Base-by-base conservation (phyloP, 2,329 filamentous ascomycete species). In the Phyllosticta citrichinensis region DNA sequence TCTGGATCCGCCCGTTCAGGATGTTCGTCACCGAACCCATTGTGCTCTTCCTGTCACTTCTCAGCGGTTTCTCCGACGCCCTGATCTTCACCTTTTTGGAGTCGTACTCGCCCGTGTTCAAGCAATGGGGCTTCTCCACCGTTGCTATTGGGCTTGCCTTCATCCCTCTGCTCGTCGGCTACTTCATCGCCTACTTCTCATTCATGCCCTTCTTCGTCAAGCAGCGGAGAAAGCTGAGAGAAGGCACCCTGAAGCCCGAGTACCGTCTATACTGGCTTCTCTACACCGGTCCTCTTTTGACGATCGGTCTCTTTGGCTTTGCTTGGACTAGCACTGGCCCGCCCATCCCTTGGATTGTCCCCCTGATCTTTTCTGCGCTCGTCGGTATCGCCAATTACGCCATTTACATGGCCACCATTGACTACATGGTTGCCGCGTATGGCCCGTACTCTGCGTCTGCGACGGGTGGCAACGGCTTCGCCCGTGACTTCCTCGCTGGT, bases 81-180 rank as follows among this genome's bases (percentile, higher is more conserved):
- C 80, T 91, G 3, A 89, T 90, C 73, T 91, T 90, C 76, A 88
- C 87, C 73, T 88, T 87, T 69, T 83, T 90, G 57, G 85, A 89
- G 69, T 87, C 83, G 0, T 89, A 89, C 66, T 73, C 75, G 1
- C 77, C 87, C 1, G 86, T 90, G 1, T 88, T 88, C 67, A 73
- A 76, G 17, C 84, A 89, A 67, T 90, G 85, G 85, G 70, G 73
- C 20, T 89, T 89, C 64, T 74, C 74, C 30, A 78, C 80, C 8
- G 72, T 85, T 2, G 73, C 79, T 9, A 74, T 84, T 1, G 85
- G 85, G 0, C 75, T 88, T 22, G 72, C 82, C 0, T 87, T 89
- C 69, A 78, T 88, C 20, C 80, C 87, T 2, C 84, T 89, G 52
- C 79, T 86, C 22, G 65, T 88, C 35, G 86, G 85, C 2, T 90